Evolutionary conservation across 148 eudicot species (phyloP).

Genomic region (Oxyria digyna): DNA sequence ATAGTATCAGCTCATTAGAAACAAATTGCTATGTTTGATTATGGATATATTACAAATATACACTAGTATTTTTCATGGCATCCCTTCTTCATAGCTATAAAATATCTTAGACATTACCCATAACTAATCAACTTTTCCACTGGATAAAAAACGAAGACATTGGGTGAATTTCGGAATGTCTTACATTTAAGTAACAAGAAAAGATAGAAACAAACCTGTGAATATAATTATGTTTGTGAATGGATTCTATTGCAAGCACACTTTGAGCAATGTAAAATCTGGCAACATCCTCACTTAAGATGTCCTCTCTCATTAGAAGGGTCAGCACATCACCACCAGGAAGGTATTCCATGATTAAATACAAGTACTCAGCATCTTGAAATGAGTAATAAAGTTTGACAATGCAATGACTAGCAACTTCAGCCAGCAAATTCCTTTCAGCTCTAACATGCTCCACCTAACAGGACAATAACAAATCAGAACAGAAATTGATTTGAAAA

Average conservation of each 20-base stretch:
- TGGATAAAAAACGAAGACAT: not conserved
- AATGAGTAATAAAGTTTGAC: conserved; percentile 89
- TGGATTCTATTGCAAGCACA: conserved; percentile 88
- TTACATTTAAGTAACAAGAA: not conserved
- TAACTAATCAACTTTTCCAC: not conserved
- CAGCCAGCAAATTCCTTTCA: conserved; percentile 90
- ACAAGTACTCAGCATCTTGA: conserved; percentile 86
- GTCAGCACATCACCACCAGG: conserved; percentile 99
- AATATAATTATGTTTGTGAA: conserved; percentile 89
- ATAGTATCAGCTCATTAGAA: not conserved
- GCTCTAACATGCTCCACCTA: conserved; percentile 98
- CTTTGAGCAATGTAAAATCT: conserved; percentile 91
- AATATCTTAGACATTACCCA: not conserved
- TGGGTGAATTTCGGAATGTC: not conserved
- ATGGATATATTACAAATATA: not conserved
- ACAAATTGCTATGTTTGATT: not conserved
- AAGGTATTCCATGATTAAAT: conserved; percentile 86
- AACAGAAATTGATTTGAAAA: not conserved
- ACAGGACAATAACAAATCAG: conserved; percentile 11
- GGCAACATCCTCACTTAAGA: conserved; percentile 70
- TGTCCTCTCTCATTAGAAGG: conserved; percentile 88
- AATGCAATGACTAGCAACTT: conserved; percentile 92
- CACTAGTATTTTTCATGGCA: not conserved
- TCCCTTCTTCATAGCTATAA: not conserved
- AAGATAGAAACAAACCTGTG: conserved; percentile 51